Conservation (phyloP, 768 basidiomycete genomes). For the Cystoderma amianthinum region DNA sequence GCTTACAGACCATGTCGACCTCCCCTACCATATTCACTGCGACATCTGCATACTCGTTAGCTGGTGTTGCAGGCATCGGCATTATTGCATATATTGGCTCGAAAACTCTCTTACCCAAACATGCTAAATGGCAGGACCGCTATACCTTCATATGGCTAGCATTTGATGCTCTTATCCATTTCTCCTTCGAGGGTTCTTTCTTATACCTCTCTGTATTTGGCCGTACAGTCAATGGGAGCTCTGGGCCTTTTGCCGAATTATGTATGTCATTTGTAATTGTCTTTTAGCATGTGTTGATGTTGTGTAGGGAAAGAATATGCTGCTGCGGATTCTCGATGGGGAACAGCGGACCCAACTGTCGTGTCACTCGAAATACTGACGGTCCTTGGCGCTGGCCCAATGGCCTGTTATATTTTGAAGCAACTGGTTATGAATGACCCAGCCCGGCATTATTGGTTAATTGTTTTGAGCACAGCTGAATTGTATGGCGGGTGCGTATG, state of each 20-base stretch:
- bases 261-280: conserved; percentile 39
- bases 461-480: conserved; percentile 71
- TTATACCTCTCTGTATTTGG: conserved; percentile 74
- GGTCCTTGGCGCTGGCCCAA: conserved; percentile 68
- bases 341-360: conserved; percentile 66
- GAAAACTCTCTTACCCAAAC: conserved; percentile 53
- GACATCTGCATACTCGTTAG: conserved; percentile 60
- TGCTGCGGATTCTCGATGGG: conserved; percentile 79
- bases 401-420: conserved; percentile 67
- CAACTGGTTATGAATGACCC: conserved; percentile 61
- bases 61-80: conserved; percentile 46
- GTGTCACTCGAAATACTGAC: conserved; percentile 83
- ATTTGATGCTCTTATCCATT: conserved; percentile 78
- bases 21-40: conserved; percentile 35
- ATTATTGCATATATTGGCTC: conserved; percentile 46
- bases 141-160: conserved; percentile 77
- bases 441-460: conserved; percentile 71
- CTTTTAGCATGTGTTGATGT: not conserved
- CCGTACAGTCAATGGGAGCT: conserved; percentile 59
- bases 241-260: conserved; percentile 64
- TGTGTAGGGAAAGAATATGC: conserved; percentile 74
- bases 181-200: conserved; percentile 75
- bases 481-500: conserved; percentile 65
- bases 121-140: conserved; percentile 55
- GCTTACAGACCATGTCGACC: not conserved